Evolutionary conservation across 1,139 yeast genomes (phyloP).

Genomic region (Nakaseomyces sp.): DNA sequence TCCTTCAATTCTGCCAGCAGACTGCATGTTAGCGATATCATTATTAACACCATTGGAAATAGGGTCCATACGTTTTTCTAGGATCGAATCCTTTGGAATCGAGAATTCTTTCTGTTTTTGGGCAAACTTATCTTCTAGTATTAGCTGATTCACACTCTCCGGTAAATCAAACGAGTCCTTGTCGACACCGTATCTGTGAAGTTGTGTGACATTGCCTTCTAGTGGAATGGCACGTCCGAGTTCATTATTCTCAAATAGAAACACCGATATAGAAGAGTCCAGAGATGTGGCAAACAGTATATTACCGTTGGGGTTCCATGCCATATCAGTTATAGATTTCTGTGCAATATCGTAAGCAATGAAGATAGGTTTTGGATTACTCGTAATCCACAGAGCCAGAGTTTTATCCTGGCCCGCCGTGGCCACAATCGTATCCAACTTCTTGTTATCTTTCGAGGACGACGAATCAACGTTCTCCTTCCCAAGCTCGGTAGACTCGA

Average conservation of each 20-base stretch:
- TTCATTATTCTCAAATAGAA: conserved; percentile 60
- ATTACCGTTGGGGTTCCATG: conserved; percentile 75
- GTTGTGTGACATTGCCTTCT: conserved; percentile 57
- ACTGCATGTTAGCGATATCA: conserved; percentile 11
- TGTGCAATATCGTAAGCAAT: conserved; percentile 55
- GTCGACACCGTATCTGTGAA: conserved; percentile 82
- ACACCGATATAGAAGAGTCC: conserved; percentile 75
- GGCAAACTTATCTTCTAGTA: conserved; percentile 51
- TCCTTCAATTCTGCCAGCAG: conserved; percentile 13
- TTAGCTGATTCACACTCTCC: conserved; percentile 73
- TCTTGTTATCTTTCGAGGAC: conserved; percentile 12
- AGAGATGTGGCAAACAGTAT: conserved; percentile 65
- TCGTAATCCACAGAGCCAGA: conserved; percentile 63
- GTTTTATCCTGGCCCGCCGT: conserved; percentile 76
- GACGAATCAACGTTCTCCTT: too few species aligned
- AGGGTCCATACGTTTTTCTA: conserved; percentile 19
- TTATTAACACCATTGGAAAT: conserved; percentile 5
- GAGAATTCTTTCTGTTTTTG: conserved; percentile 10
- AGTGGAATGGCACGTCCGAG: conserved; percentile 63
- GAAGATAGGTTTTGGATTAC: conserved; percentile 50
- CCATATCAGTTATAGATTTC: conserved; percentile 61
- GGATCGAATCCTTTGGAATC: conserved; percentile 8
- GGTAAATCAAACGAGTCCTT: conserved; percentile 78
- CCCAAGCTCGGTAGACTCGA: conserved; percentile 26
- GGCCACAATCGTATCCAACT: conserved; percentile 46